Evolutionary conservation across 768 basidiomycete genomes (phyloP), one percentile per base, ranked within the genome.

Genomic region (Clavaria fumosa): DNA sequence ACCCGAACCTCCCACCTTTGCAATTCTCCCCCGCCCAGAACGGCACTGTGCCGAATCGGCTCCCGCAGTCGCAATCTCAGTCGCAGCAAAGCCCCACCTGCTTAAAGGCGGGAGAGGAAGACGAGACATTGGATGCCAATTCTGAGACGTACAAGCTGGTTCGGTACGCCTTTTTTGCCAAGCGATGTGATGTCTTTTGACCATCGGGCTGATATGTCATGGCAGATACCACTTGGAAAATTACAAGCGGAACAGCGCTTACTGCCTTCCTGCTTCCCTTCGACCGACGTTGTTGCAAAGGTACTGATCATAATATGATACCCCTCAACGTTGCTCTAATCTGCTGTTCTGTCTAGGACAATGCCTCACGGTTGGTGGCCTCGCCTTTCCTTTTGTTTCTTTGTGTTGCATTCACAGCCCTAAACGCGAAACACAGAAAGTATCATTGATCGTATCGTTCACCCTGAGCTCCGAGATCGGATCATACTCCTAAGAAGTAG

Each of bases 191-290:
- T n/a, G 7, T 4, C 20, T 18, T 36, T 9, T 19, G 41, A 18
- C 30, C n/a, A 3, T 18, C 6, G 34, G 9, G 41, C 15, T 40
- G 27, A 35, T 34, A 30, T 40, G 39, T 30, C 2, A 4, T 18
- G 19, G 24, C n/a, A 86, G 85, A 42, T 91, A 93, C 55, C 91
- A 96, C 51, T 64, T 96, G 34, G 82, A 89, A 47, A 93, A 93
- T 48, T 89, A 75, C 53, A 79, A 76, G 51, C 66, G 80, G 43
- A 91, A 91, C 48, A 77, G 76, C 28, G 69, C 72, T 7, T 96
- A 96, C 52, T 84, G 81, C 50, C 63, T 96, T 4, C 91, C 91
- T 1, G 73, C 83, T 2, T 90, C 86, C 9, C 60, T 96, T 33
- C 72, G 83, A 4, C 88, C 89, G 1, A 89, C 89, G 4, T 58